Evolutionary conservation across 2,329 filamentous ascomycete species (phyloP).

Genomic region (Berkeleyomyces rouxiae): DNA sequence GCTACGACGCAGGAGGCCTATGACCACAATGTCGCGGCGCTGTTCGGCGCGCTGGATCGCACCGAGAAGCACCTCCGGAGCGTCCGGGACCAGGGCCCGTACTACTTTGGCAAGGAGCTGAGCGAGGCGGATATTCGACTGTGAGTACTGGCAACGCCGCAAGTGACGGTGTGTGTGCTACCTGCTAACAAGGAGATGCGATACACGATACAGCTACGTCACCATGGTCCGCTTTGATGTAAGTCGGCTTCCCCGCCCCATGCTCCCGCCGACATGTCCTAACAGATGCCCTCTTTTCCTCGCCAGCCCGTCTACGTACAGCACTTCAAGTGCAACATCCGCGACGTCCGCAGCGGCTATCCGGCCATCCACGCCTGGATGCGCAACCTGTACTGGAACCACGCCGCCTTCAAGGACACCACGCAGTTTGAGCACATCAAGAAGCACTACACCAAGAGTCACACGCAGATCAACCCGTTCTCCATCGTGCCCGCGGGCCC

Average conservation of each 20-base stretch:
- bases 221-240: conserved; percentile 58
- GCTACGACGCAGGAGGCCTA: conserved; percentile 73
- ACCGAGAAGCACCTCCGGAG: conserved; percentile 51
- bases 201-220: conserved; percentile 31
- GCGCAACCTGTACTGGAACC: conserved; percentile 69
- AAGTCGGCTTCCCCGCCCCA: conserved; percentile 16
- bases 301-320: conserved; percentile 56
- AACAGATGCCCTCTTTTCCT: neutral
- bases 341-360: conserved; percentile 71
- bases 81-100: conserved; percentile 37
- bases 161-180: conserved; percentile 4
- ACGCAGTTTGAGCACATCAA: conserved; percentile 95
- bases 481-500: conserved; percentile 76
- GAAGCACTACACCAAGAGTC: conserved; percentile 47
- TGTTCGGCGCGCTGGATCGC: conserved; percentile 64
- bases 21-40: conserved; percentile 48
- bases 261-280: neutral
- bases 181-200: neutral
- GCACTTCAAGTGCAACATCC: conserved; percentile 75
- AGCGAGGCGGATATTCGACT: conserved; percentile 74
- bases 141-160: conserved; percentile 21
- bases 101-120: conserved; percentile 55
- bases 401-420: conserved; percentile 60
- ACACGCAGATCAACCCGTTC: conserved; percentile 48
- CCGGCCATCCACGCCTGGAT: conserved; percentile 69